A percentile compares a stretch with the other conserved stretches of the same genome.
phyloP scores from a whole-genome alignment of 768 basidiomycete genomes.

The Boletus reticulatus region DNA sequence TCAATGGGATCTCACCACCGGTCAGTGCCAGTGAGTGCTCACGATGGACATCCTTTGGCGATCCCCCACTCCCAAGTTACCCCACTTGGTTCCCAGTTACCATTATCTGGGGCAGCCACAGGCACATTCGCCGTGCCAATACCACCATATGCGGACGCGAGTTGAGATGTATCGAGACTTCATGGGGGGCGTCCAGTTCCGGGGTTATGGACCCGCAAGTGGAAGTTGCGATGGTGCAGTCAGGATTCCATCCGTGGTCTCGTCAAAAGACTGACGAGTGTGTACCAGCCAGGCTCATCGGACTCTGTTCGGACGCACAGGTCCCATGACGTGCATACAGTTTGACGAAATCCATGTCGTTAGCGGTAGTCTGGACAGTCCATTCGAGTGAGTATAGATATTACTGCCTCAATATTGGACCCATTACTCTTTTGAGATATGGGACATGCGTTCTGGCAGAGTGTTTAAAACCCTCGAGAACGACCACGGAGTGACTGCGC shows the following conservation, averaged over 20 bases:
- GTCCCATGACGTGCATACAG: conserved; percentile 89
- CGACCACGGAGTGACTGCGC: conserved; percentile 83
- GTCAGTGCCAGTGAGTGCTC: conserved; percentile 98
- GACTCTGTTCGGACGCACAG: conserved; percentile 89
- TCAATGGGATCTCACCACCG: conserved; percentile 96
- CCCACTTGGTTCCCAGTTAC: conserved; percentile 37
- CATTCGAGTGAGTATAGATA: conserved; percentile 63
- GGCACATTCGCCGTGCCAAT: conserved; percentile 79
- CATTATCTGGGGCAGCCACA: conserved; percentile 55
- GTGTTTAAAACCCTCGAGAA: conserved; percentile 87
- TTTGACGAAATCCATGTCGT: conserved; percentile 95
- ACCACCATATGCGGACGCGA: conserved; percentile 86
- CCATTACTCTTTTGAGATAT: conserved; percentile 59
- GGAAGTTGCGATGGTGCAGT: conserved; percentile 97
- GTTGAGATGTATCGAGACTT: conserved; percentile 98
- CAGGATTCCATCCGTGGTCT: conserved; percentile 47
- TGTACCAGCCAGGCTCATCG: conserved; percentile 96
- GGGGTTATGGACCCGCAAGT: conserved; percentile 96
- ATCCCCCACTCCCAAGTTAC: conserved; percentile 80
- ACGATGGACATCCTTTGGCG: conserved; percentile 99
- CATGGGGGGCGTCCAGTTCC: conserved; percentile 96
- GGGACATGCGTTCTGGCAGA: conserved; percentile 92
- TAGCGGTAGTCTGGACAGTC: conserved; percentile 92
- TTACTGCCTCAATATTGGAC: neutral
- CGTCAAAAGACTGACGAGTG: conserved; percentile 51